Evolutionary conservation across 2,329 filamentous ascomycete genomes (phyloP), one percentile per base, ranked within the genome.

Genomic region (Cladophialophora yegresii): DNA sequence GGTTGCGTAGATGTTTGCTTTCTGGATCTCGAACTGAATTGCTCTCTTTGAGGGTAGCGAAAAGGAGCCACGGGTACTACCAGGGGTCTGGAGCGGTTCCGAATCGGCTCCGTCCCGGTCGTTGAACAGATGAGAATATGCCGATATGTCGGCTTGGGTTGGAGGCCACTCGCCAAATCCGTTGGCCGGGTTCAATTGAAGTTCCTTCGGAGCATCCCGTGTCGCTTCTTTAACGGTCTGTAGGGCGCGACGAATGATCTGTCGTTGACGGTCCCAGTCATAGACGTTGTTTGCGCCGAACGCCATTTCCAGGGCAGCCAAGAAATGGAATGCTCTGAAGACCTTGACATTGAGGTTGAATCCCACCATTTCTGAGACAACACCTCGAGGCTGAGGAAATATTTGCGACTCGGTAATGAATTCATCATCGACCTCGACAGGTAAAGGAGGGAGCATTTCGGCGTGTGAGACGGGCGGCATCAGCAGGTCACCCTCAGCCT

Each of bases 21-120:
- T 96, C 75, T 96, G 92, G 32, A 96, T 95, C 77, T 96, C 92
- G 69, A 88, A 92, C 73, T 95, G 91, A 4, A 92, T 78, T 22
- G 64, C 33, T 61, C 66, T 28, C 36, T 66, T 70, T 4, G 70
- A 67, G 22, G 64, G 62, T 36, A 62, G 32, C 5, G 65, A 62
- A 32, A 73, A 72, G 1, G 67, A 62, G 16, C 20, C 65, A 49
- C 61, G 69, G 49, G 59, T 59, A 55, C 58, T 67, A 5, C 49
- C 61, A 13, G 63, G 56, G 12, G 63, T 59, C 5, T 50, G 22
- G 32, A 22, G 33, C 8, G 55, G 32, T 54, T 70, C 66, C n/a
- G 47, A 32, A 28, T 68, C 59, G 10, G 54, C 45, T 36, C 57
- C 62, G 22, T 66, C 67, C 30, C 64, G 67, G 13, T 66, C 69